Base-by-base conservation (phyloP, 179 eudicot species). In the Camellia oleifera region DNA sequence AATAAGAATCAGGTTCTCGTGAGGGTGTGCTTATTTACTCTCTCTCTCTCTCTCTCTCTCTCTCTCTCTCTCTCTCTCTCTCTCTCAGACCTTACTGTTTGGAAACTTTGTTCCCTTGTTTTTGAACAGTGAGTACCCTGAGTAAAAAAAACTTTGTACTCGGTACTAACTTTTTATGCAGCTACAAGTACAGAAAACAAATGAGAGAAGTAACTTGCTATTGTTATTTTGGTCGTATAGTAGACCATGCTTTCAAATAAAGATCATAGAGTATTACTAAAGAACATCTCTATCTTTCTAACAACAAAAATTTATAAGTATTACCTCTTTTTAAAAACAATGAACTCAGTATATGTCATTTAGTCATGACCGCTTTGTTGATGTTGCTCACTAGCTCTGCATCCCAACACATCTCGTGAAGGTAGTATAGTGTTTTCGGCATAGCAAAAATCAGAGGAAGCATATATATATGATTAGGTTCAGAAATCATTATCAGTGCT, bases 401-500 rank as follows among this genome's bases (percentile, higher is more conserved):
- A 64, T 53, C 40, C 60, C 50, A 52, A 17, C 40, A 32, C 66
- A 40, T 48, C 54, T 45, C 15, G 40, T 9, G 18, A 48, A 14
- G 74, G 20, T 4, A 8, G 42, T n/a, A 23, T 42, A 4, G 53
- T 67, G 11, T 10, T 57, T 42, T 46, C 17, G 7, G 17, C 17
- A 15, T 61, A 3, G n/a, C 52, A 53, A 13, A 75, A 81, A 75
- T 48, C 17, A 50, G 10, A 23, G 60, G 65, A 77, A 26, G 45
- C 23, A 32, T 40, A 32, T 40, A 58, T 10, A 80, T 57, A 5
- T 32, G 53, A 46, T 2, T 1, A 10, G 44, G 14, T 23, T 50
- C 48, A 18, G 48, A 72, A 80, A 74, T 78, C 68, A 83, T 32
- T 32, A 32, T 84, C 75, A 79, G 84, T 87, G 89, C 67, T 90